These are phyloP conservation scores for Cercospora janseana DNA, from an alignment of 2,329 filamentous ascomycete species.

Conservation along the genomic window DNA sequence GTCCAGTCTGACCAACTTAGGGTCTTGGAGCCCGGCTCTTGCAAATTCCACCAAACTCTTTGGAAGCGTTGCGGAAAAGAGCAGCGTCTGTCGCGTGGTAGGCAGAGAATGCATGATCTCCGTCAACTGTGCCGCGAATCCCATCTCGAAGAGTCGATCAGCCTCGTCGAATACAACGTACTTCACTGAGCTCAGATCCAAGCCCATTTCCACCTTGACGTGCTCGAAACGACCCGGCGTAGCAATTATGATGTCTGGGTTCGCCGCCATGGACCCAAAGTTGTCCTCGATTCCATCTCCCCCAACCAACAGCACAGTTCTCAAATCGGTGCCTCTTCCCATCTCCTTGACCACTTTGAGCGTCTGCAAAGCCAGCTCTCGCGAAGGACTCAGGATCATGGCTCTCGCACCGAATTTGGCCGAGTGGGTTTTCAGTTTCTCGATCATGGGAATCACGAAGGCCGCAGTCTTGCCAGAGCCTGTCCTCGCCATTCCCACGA, in stretches of 20 bases:
- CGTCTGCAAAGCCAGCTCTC: slow-evolving; percentile 92
- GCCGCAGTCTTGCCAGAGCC: slow-evolving; percentile 97
- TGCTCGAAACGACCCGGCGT: slow-evolving; percentile 95
- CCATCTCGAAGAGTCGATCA: slow-evolving; percentile 97
- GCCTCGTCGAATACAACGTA: slow-evolving; percentile 99
- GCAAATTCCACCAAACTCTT: slow-evolving; percentile 96
- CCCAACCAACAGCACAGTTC: slow-evolving; percentile 85
- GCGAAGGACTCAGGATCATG: slow-evolving; percentile 84
- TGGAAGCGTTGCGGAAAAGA: slow-evolving; percentile 94
- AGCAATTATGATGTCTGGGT: slow-evolving; percentile 96
- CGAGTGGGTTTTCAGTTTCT: slow-evolving; percentile 85
- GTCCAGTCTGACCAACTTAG: slow-evolving; percentile 83
- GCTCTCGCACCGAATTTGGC: slow-evolving; percentile 81
- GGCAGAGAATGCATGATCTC: slow-evolving; percentile 92
- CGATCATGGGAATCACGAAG: slow-evolving; percentile 98
- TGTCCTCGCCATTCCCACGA: slow-evolving; percentile 99
- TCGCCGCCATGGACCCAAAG: slow-evolving; percentile 86
- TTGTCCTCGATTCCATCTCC: slow-evolving; percentile 96
- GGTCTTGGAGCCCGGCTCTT: slow-evolving; percentile 86
- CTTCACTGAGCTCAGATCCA: slow-evolving; percentile 84
- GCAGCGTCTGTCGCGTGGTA: slow-evolving; percentile 76
- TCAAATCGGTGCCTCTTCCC: slow-evolving; percentile 82
- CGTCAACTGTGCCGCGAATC: slow-evolving; percentile 86
- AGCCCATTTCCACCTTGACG: slow-evolving; percentile 91
- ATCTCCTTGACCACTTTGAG: slow-evolving; percentile 96